Base-by-base conservation (phyloP, 148 eudicot species). In the Amaranthus palmeri region DNA sequence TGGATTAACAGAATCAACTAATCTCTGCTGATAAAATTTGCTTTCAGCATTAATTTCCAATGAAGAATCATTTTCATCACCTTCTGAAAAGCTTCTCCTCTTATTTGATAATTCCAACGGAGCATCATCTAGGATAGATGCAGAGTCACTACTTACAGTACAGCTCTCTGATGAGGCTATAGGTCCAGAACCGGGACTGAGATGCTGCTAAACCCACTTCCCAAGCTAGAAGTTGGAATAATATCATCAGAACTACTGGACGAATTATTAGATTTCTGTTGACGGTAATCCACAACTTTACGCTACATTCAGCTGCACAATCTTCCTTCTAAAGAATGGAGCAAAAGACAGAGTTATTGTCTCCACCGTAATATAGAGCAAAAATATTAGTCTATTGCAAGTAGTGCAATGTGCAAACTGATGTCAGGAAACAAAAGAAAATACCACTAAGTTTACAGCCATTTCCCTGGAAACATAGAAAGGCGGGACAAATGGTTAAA, bases 251-350 rank as follows among this genome's bases (percentile, higher is more conserved):
- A 14, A 17, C 71, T 63, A 46, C 25, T 73, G 57, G 65, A 56
- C n/a, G 77, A 71, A 72, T 81, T 74, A 10, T 70, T 41, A 53
- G 60, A 45, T 25, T 69, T 49, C 12, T 58, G 72, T 40, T 60
- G 67, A 67, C 70, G 3, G 63, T 68, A 59, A 64, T 77, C 84
- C 1, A 79, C 74, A 87, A 71, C 75, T 78, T 75, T 58, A 82
- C 77, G 52, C 61, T 71, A 53, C 79, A 82, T 65, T 84, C 90
- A 69, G 80, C 74, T 50, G 86, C 82, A 79, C 75, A 76, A 74
- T 87, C 88, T 78, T 86, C 87, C 65, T 74, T 75, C 96, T 90
- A 78, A 72, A 71, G 43, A 54, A 65, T 63, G 74, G 41, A 71
- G 58, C 58, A 48, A 63, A 56, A 63, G 51, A 13, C 55, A 25